Evolutionary conservation across 805 yeast genomes (phyloP), one percentile per base, ranked within the genome.

Genomic region (Candida broadrunensis): DNA sequence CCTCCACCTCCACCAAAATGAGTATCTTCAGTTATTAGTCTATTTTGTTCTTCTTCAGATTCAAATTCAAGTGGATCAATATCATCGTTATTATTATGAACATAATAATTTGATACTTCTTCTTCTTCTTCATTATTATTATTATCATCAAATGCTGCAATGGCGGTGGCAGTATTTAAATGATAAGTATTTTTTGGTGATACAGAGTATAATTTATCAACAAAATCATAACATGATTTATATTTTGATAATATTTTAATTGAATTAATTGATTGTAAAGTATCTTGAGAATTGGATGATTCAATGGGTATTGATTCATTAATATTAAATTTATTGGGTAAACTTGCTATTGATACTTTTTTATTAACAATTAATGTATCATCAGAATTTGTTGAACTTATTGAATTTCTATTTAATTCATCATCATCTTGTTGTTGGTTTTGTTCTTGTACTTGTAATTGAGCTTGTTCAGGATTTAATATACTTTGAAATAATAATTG

Each of bases 121-220:
- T 12, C 3, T 2, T 4, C 11, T n/a, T 12, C 4, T 5, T 8
- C 30, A 19, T 32, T 11, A 16, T 41, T 18, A 15, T 19, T 27
- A 12, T 38, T 40, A 13, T 15, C 37, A 31, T 52, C 55, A 16
- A 49, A 38, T 8, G 52, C 46, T n/a, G 61, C 61, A 25, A 48
- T 45, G 4, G 61, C 60, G 11, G 55, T 51, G 13, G 56, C 61
- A 16, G 51, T 50, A 35, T 61, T 54, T 32, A 64, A 49, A 47
- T 68, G 65, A 38, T 54, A 58, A 0, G 74, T 67, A 42, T 69
- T 66, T 36, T 55, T 65, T 0, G 74, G 74, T 2, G 72, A 65
- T 5, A 69, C 66, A 1, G 73, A 62, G 43, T 65, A 68, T 21
- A 66, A 47, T 38, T 58, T 60, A 36, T 68, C 72, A n/a, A 63